Evolutionary conservation across 768 basidiomycete genomes (phyloP), one percentile per base, ranked within the genome.

Genomic region (Lentinus brumalis): DNA sequence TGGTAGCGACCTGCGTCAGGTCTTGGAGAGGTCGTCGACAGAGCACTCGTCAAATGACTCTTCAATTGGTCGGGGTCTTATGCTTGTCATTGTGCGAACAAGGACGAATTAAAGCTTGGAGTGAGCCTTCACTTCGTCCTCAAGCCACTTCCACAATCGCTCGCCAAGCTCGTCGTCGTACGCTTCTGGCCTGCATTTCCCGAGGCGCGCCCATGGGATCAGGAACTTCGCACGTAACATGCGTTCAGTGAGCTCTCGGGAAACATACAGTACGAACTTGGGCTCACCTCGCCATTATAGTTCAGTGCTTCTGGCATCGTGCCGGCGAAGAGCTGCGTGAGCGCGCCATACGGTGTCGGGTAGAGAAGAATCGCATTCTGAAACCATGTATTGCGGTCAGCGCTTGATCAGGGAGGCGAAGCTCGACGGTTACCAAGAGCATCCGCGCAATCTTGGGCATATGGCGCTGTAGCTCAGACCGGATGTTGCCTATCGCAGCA

Each of bases 271-370:
- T 26, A 47, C 9, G 8, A 21, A 6, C 31, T 18, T n/a, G 45
- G 6, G 21, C 12, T 4, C 15, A 67, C 81, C 69, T 80, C 72
- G 9, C 83, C 83, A 57, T 79, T 78, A 5, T 75, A 64, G 15
- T 66, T 69, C 4, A 57, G 69, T 3, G 70, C 74, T 50, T 81
- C 76, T 2, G 78, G 73, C 55, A 78, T 60, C 16, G 77, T 78
- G 1, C 67, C 73, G 10, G 70, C 74, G 61, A 64, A 74, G 15
- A 73, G 61, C 46, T 66, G 69, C 4, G 72, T 72, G 30, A 71
- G 53, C 14, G 70, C 71, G 10, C 73, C 71, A 30, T 60, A 59
- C 3, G 72, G 56, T 8, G 68, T 56, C 5, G 77, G 75, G 60
- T 73, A 67, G 16, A 75, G 47, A 47, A 75, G 15, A 9, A 57